Evolutionary conservation across 2,329 filamentous ascomycete species (phyloP).

Genomic region (Exophiala viscosa): DNA sequence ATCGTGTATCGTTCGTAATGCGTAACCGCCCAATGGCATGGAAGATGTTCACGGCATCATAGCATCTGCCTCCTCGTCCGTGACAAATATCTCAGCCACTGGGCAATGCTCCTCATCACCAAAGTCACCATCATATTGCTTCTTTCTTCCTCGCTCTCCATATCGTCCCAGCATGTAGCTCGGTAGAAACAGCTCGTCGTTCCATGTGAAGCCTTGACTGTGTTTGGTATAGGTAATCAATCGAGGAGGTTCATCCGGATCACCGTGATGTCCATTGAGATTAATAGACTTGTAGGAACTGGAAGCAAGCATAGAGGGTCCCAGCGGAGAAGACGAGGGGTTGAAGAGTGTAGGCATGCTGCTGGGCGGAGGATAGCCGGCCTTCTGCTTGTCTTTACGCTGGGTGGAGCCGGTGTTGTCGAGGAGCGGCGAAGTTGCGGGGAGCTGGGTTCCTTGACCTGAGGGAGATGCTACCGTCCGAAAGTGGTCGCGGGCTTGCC

Average conservation of each 20-base stretch:
- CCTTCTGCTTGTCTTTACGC: slow-evolving; percentile 27
- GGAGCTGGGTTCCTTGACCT: slow-evolving; percentile 7
- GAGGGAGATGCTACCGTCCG: slow-evolving; percentile 19
- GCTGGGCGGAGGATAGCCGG: slow-evolving; percentile 17
- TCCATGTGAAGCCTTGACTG: slow-evolving; percentile 31
- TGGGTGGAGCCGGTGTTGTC: slow-evolving; percentile 9
- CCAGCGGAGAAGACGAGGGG: slow-evolving; percentile 23
- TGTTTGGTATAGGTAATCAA: slow-evolving; percentile 29
- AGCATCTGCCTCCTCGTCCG: slow-evolving; percentile 28
- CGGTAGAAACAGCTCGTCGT: slow-evolving; percentile 30
- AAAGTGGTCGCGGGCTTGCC: slow-evolving; percentile 8
- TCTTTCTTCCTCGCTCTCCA: slow-evolving; percentile 23
- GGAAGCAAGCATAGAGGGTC: slow-evolving; percentile 28
- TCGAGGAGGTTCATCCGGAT: slow-evolving; percentile 28
- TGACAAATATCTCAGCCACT: slow-evolving; percentile 30
- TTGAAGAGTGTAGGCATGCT: slow-evolving; percentile 16
- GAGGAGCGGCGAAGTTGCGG: not conserved
- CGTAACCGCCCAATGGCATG: not conserved
- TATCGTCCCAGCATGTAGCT: slow-evolving; percentile 29
- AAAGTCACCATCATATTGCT: slow-evolving; percentile 27
- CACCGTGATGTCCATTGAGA: slow-evolving; percentile 24
- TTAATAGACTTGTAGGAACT: slow-evolving; percentile 31
- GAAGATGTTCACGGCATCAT: slow-evolving; percentile 21
- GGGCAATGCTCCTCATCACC: slow-evolving; percentile 29
- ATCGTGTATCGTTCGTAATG: not conserved